A percentile compares a stretch with the other conserved stretches of the same genome.
These are phyloP conservation scores for Solanum medicagineum DNA, from an alignment of 257 asterid species.

Conservation along the genomic window DNA sequence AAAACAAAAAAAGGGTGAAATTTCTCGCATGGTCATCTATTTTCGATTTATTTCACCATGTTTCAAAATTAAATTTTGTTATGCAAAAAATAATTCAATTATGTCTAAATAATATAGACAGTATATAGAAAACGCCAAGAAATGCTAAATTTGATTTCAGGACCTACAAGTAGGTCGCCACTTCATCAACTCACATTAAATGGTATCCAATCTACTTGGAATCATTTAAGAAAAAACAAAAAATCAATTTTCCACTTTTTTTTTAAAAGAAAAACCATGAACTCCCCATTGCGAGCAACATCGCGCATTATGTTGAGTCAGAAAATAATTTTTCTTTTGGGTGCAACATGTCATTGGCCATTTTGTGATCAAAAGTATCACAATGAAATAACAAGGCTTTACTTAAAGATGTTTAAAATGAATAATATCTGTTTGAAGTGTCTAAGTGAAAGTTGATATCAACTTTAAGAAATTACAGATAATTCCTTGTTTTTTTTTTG, in stretches of 20 bases:
- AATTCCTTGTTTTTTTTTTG: too few relatives aligned
- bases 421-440: too few relatives aligned
- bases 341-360: rapidly evolving
- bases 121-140: too few relatives aligned
- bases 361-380: too few relatives aligned
- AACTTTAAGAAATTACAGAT: too few relatives aligned
- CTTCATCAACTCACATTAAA: neutral
- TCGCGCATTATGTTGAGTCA: neutral
- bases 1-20: neutral
- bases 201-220: neutral
- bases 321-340: neutral
- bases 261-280: neutral
- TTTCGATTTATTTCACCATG: neutral
- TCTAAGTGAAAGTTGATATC: neutral
- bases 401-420: too few relatives aligned
- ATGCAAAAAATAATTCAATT: too few relatives aligned
- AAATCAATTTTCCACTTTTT: neutral
- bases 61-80: neutral
- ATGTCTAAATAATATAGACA: too few relatives aligned
- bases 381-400: too few relatives aligned
- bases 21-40: neutral
- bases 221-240: too few relatives aligned
- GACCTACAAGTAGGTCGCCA: too few relatives aligned
- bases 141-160: too few relatives aligned
- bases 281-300: neutral